Evolutionary conservation across 1,284 basidiomycete genomes (phyloP).

Genomic region (Ceratobasidium papillatum): DNA sequence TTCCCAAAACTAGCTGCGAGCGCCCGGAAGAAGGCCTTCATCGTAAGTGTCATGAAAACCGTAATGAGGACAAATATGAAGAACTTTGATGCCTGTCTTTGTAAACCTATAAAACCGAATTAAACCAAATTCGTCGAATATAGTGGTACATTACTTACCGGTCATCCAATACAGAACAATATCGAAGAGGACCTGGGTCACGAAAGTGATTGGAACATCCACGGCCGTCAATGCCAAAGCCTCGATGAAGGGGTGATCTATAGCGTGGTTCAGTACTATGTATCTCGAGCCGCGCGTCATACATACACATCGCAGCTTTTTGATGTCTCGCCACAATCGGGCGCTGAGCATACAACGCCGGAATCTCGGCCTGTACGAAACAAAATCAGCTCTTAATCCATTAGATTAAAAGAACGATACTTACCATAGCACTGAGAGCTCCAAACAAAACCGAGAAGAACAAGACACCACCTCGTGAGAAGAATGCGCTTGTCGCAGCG

Average conservation of each 20-base stretch:
- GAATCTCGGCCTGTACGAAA: not conserved
- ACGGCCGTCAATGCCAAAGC: constrained; percentile 74
- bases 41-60: constrained; percentile 66
- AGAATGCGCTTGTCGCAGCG: constrained; percentile 56
- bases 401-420: not conserved
- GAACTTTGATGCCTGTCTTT: not conserved
- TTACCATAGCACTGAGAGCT: constrained; percentile 49
- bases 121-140: not conserved
- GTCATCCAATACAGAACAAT: constrained; percentile 74
- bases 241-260: constrained; percentile 48
- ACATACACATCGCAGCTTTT: constrained; percentile 60
- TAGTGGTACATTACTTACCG: constrained; percentile 47
- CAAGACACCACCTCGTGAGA: constrained; percentile 76
- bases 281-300: not conserved
- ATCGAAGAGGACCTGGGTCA: constrained; percentile 60
- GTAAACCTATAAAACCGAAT: not conserved
- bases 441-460: constrained; percentile 57
- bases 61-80: constrained; percentile 50
- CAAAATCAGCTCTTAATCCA: not conserved
- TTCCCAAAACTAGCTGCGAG: constrained; percentile 3
- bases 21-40: constrained; percentile 68
- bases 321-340: constrained; percentile 68
- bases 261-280: not conserved
- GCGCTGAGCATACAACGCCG: not conserved
- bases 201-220: constrained; percentile 70